Conservation (phyloP, 2,329 filamentous ascomycete genomes). For the Calonectria ilicicola region DNA sequence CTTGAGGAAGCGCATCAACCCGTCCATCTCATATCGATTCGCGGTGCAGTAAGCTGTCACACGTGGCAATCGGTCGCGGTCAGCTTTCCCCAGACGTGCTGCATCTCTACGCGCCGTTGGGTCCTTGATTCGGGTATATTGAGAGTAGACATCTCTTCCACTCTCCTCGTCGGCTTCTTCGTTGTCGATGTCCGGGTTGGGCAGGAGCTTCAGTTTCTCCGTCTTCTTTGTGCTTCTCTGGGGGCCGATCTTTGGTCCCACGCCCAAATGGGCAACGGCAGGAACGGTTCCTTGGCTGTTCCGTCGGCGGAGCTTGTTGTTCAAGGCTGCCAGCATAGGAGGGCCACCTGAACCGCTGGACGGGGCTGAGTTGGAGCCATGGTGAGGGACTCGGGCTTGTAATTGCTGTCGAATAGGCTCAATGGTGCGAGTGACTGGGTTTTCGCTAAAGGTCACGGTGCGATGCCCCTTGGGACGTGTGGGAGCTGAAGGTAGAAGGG, state of each 20-base stretch:
- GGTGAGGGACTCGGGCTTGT: constrained; percentile 46
- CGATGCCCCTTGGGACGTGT: constrained; percentile 62
- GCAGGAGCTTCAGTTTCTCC: constrained; percentile 97
- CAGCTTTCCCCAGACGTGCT: constrained; percentile 91
- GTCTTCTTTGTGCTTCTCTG: constrained; percentile 95
- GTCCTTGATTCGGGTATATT: constrained; percentile 98
- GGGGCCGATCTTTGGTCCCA: constrained; percentile 82
- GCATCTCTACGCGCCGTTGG: constrained; percentile 93
- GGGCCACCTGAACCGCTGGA: constrained; percentile 53
- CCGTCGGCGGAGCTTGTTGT: constrained; percentile 86
- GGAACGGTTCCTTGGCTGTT: constrained; percentile 78
- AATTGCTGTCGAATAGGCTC: constrained; percentile 56
- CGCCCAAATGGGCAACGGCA: constrained; percentile 49
- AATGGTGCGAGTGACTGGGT: constrained; percentile 72
- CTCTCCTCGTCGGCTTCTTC: constrained; percentile 88
- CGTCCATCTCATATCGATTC: constrained; percentile 90
- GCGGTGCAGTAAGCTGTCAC: constrained; percentile 98
- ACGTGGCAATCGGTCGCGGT: constrained; percentile 85
- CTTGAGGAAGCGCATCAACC: constrained; percentile 91
- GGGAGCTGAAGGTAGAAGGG: constrained; percentile 49
- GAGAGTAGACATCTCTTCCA: constrained; percentile 94
- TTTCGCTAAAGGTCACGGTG: constrained; percentile 83
- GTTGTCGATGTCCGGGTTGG: constrained; percentile 85
- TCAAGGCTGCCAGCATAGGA: constrained; percentile 81
- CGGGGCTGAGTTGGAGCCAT: constrained; percentile 30